Evolutionary conservation across 2,329 filamentous ascomycete species (phyloP), one percentile per base, ranked within the genome.

Genomic region (Colletotrichum siamense): DNA sequence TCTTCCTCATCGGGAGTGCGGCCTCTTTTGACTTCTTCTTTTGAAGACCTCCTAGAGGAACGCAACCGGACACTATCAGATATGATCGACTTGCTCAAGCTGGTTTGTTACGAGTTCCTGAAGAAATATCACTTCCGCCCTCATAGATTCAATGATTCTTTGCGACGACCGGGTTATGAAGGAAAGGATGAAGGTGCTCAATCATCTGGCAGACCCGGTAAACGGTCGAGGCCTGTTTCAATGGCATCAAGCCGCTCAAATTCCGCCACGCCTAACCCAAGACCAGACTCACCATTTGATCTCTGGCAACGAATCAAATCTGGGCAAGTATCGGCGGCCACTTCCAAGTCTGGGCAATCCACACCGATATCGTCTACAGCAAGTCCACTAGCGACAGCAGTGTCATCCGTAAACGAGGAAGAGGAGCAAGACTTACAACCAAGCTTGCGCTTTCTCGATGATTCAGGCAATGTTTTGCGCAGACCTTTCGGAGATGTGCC

Each of bases 101-200:
- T 92, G 1, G 91, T 96, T 81, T 88, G 95, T 30, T 90, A 89
- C 65, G 92, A 95, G 76, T 98, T 98, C 84, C 85, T 99, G 8
- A 92, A 91, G 71, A 92, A 92, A 32, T 90, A 97, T 80, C 89
- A 94, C 77, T 94, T 96, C 79, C 88, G 90, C 6, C 93, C 94
- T 12, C 88, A 84, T 59, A 82, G 79, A 18, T 71, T 82, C 16
- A 79, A 79, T 3, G 16, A 80, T 6, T 78, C 79, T 2, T 22
- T 75, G 16, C 59, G 55, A n/a, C 44, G 34, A 15, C 28, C 61
- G 12, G 9, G 32, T 22, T 28, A 26, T 10, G 69, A 55, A 44
- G 34, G 22, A 12, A 26, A 34, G 24, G 65, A 52, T 1, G 62
- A 24, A 24, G 26, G 16, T 16, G 16, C 18, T 36, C 36, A 34